Conservation (phyloP, 495 filamentous ascomycete species). For the Penicillium silybi region DNA sequence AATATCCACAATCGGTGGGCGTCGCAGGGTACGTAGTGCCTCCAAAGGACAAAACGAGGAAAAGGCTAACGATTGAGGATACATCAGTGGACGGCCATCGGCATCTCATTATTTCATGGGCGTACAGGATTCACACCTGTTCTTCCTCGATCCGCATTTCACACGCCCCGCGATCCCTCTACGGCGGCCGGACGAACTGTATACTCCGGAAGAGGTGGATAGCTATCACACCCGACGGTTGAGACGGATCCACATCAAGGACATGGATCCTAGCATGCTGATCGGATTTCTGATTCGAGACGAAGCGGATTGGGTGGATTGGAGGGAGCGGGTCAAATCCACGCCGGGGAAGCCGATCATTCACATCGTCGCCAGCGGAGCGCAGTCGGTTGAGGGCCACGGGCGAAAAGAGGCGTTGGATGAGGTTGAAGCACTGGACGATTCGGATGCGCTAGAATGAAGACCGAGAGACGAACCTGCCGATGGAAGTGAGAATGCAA, state of each 20-base stretch:
- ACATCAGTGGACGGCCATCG: slow-evolving; percentile 76
- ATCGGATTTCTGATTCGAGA: slow-evolving; percentile 89
- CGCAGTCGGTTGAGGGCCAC: slow-evolving; percentile 52
- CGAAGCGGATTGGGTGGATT: slow-evolving; percentile 78
- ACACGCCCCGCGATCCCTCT: slow-evolving; percentile 67
- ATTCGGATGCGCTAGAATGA: slow-evolving; percentile 50
- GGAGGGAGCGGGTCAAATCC: slow-evolving; percentile 64
- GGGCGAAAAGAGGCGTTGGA: slow-evolving; percentile 74
- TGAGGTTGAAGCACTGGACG: slow-evolving; percentile 83
- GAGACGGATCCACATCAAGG: slow-evolving; percentile 74
- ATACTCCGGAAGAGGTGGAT: slow-evolving; percentile 68
- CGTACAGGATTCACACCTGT: slow-evolving; percentile 82
- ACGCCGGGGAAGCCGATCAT: slow-evolving; percentile 80
- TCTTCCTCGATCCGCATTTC: slow-evolving; percentile 92
- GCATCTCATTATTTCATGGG: slow-evolving; percentile 96
- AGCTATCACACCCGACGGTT: slow-evolving; percentile 85
- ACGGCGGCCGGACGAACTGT: slow-evolving; percentile 45
- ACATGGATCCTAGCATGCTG: slow-evolving; percentile 99
- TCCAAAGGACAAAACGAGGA: background rate
- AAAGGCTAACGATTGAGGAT: slow-evolving; percentile 3
- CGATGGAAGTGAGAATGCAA: background rate
- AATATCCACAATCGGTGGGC: slow-evolving; percentile 85
- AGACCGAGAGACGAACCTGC: background rate
- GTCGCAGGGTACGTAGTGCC: slow-evolving; percentile 76
- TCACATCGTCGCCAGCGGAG: slow-evolving; percentile 60